Conservation (phyloP, 495 filamentous ascomycete species). For the Neurospora hispaniola region DNA sequence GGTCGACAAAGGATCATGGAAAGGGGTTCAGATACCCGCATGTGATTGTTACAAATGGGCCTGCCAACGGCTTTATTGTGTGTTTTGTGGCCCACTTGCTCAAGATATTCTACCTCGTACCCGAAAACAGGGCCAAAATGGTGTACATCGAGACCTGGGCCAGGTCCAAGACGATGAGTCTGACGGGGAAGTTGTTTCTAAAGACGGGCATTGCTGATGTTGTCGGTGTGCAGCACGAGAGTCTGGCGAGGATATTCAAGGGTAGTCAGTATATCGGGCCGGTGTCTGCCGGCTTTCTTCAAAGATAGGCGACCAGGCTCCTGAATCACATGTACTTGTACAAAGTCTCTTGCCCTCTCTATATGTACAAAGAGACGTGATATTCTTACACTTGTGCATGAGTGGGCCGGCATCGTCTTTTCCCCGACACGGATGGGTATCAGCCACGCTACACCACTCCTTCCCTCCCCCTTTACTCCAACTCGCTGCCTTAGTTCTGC, state of each 20-base stretch:
- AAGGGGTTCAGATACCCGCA: constrained; percentile 30
- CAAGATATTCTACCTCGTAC: constrained; percentile 45
- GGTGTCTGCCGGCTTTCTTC: background rate
- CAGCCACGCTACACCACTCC: background rate
- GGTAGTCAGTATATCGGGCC: background rate
- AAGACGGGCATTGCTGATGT: constrained; percentile 29
- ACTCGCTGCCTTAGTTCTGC: background rate
- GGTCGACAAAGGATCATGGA: constrained; percentile 25
- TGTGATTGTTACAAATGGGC: constrained; percentile 78
- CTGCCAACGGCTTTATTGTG: constrained; percentile 75
- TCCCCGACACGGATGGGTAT: background rate
- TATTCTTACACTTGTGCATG: constrained; percentile 2
- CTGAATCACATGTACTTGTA: background rate
- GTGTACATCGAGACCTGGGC: constrained; percentile 93
- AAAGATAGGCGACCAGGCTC: background rate
- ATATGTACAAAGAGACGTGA: background rate
- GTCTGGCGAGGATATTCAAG: constrained; percentile 9
- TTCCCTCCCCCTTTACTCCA: background rate
- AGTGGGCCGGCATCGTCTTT: background rate
- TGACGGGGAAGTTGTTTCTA: constrained; percentile 63
- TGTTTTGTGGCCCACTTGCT: constrained; percentile 56
- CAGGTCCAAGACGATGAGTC: constrained; percentile 63
- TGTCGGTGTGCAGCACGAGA: constrained; percentile 31
- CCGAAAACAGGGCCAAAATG: constrained; percentile 38
- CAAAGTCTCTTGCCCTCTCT: background rate